Evolutionary conservation across 495 filamentous ascomycete species (phyloP).

Genomic region (Hypomontagnella monticulosa): DNA sequence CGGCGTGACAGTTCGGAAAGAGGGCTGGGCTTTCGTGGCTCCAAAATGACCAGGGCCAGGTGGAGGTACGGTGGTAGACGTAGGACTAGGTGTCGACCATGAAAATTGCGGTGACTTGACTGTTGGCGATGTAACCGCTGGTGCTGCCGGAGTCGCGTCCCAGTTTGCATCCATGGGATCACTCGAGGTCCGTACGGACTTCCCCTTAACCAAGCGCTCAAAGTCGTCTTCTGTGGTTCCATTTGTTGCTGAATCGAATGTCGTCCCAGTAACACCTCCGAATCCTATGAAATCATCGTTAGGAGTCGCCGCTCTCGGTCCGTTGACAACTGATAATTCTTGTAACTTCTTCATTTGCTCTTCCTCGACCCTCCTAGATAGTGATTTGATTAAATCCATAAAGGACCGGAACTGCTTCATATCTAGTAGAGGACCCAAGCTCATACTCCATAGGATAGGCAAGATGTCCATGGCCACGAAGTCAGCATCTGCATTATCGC

Average conservation of each 20-base stretch:
- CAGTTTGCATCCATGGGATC: conserved; percentile 56
- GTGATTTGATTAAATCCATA: conserved; percentile 82
- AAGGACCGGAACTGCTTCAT: conserved; percentile 87
- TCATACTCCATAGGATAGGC: conserved; percentile 91
- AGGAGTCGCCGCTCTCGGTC: conserved; percentile 44
- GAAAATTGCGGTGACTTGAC: conserved; percentile 62
- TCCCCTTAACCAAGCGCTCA: conserved; percentile 85
- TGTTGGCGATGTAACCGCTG: conserved; percentile 35
- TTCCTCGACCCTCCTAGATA: conserved; percentile 82
- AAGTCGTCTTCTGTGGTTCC: conserved; percentile 76
- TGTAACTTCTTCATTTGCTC: conserved; percentile 89
- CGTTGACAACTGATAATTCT: conserved; percentile 70
- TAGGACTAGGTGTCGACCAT: conserved; percentile 65
- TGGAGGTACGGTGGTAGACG: conserved; percentile 28
- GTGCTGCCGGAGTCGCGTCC: conserved; percentile 49
- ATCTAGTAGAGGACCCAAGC: conserved; percentile 86
- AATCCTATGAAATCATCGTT: conserved; percentile 70
- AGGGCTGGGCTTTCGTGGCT: conserved; percentile 52
- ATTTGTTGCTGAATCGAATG: conserved; percentile 55
- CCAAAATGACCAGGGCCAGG: conserved; percentile 42
- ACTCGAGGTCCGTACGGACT: conserved; percentile 26
- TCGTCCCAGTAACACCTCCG: conserved; percentile 58
- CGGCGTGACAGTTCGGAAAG: conserved; percentile 65
- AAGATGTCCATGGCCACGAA: conserved; percentile 92
- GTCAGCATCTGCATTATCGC: conserved; percentile 84